Evolutionary conservation across 805 yeast genomes (phyloP).

Genomic region (Starmerella vaccinii): DNA sequence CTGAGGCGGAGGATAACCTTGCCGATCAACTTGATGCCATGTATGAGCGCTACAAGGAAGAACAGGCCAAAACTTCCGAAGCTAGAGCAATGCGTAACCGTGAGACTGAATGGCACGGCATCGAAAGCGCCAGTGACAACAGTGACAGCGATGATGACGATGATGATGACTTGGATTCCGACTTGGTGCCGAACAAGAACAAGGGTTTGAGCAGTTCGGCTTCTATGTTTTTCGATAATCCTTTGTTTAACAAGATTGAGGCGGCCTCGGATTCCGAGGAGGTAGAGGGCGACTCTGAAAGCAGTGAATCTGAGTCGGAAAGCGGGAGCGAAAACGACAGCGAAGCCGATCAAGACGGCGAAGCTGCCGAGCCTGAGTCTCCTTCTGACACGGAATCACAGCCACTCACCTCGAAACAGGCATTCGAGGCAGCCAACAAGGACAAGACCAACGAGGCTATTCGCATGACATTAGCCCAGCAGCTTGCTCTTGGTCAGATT

Average conservation of each 20-base stretch:
- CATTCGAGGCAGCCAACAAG: constrained; percentile 25
- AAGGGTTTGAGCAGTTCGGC: constrained; percentile 26
- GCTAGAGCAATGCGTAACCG: constrained; percentile 44
- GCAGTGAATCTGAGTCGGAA: constrained; percentile 14
- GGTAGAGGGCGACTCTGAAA: constrained; percentile 23
- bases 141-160: constrained; percentile 23
- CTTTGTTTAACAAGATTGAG: constrained; percentile 29
- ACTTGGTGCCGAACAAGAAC: constrained; percentile 13
- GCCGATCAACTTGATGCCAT: constrained; percentile 75
- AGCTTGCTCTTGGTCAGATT: constrained; percentile 80
- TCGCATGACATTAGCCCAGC: constrained; percentile 90
- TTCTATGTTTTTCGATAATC: constrained; percentile 33
- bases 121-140: constrained; percentile 29
- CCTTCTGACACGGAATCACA: constrained; percentile 18
- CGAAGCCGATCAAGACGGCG: neutral
- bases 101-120: constrained; percentile 35
- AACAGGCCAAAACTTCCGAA: constrained; percentile 38
- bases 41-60: constrained; percentile 58
- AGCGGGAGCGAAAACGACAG: constrained; percentile 6
- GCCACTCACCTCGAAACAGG: constrained; percentile 11
- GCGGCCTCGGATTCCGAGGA: constrained; percentile 23
- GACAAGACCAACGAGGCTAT: constrained; percentile 29
- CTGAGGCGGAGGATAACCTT: constrained; percentile 41
- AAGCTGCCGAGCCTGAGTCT: constrained; percentile 16
- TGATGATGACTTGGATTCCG: constrained; percentile 21